Evolutionary conservation across 1,284 basidiomycete species (phyloP).

Genomic region (Naganishia cerealis): DNA sequence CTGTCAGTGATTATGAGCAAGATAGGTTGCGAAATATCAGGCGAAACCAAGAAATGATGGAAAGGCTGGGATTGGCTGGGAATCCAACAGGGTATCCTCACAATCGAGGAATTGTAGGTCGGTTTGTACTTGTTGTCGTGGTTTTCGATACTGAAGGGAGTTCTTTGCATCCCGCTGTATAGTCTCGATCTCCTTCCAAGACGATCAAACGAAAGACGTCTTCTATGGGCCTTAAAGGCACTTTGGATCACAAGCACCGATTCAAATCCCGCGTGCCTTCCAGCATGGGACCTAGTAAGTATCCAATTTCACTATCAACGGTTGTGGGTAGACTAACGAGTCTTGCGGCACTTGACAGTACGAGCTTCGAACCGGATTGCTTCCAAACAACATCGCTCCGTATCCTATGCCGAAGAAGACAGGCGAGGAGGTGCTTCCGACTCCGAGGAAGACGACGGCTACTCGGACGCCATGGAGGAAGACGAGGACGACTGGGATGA

Average conservation of each 20-base stretch:
- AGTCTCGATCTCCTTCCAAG: constrained; percentile 27
- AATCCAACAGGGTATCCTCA: not conserved
- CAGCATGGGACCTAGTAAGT: constrained; percentile 40
- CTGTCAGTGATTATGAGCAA: constrained; percentile 45
- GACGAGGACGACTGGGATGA: constrained; percentile 36
- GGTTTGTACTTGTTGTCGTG: not conserved
- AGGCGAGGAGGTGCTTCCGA: constrained; percentile 37
- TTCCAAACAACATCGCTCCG: constrained; percentile 41
- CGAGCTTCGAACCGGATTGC: constrained; percentile 47
- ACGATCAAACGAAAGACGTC: constrained; percentile 30
- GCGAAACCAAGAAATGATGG: constrained; percentile 45
- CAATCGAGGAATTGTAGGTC: constrained; percentile 10
- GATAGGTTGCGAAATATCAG: constrained; percentile 45
- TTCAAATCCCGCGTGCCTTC: constrained; percentile 34
- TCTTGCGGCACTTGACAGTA: constrained; percentile 34
- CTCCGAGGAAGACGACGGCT: constrained; percentile 16
- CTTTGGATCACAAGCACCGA: constrained; percentile 40
- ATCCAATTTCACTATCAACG: not conserved
- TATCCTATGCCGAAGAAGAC: constrained; percentile 48
- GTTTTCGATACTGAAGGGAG: not conserved
- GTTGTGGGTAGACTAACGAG: not conserved
- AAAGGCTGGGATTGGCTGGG: constrained; percentile 44
- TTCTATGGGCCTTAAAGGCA: constrained; percentile 36
- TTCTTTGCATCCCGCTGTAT: not conserved
- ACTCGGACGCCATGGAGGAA: constrained; percentile 33